Evolutionary conservation across 2,329 filamentous ascomycete species (phyloP), one percentile per base, ranked within the genome.

Genomic region (Xylaria sp.): DNA sequence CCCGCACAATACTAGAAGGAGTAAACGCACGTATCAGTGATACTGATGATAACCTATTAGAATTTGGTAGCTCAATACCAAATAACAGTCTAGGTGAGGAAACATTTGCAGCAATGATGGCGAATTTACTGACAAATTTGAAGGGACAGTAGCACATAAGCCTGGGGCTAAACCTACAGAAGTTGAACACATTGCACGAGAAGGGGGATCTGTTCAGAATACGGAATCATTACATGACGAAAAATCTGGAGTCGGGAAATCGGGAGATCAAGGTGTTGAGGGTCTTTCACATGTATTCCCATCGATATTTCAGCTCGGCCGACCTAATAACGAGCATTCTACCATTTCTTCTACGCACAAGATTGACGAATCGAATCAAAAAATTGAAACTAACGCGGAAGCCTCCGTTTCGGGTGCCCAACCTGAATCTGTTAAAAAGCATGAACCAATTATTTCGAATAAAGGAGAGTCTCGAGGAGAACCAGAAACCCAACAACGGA

Each of bases 11-110:
- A 25, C 13, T 46, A 20, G 15, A 46, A n/a, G 39, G 10, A 9
- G 46, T 43, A 33, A 15, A 8, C 9, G 13, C 5, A 25, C 36
- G 18, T 41, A n/a, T n/a, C 23, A 43, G 36, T 1, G 36, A 13
- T 10, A 31, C 64, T 70, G 28, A 70, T 36, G 2, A 23, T 6
- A 54, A 23, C 36, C 15, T 28, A 8, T 10, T 7, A 67, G 67
- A 46, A 36, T 39, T 20, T 31, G 25, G 18, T 20, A 54, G 20
- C 31, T 25, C 23, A 20, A 31, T 46, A 23, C 4, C 15, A 28
- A 52, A 2, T 23, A 54, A 10, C 8, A 4, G 57, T 18, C 23
- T 33, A 56, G n/a, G 36, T 36, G 28, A 63, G 36, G n/a, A 13
- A 31, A 5, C 1, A 28, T 28, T 28, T 15, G 5, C 7, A 7